These are phyloP conservation scores for Megacollybia platyphylla DNA, from an alignment of 1,284 basidiomycete species.

Conservation along the genomic window DNA sequence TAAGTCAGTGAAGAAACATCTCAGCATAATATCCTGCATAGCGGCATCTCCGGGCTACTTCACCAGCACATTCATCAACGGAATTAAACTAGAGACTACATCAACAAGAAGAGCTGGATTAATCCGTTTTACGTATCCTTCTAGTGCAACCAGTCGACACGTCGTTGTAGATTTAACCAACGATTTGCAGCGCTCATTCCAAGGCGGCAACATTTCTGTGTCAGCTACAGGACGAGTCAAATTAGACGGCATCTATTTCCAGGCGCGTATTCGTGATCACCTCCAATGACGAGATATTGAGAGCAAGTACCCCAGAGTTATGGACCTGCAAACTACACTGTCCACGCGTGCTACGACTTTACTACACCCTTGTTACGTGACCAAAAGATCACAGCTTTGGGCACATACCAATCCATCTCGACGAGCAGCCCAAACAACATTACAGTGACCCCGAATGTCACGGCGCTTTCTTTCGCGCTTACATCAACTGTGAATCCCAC, in stretches of 20 bases:
- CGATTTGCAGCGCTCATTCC: slow-evolving; percentile 33
- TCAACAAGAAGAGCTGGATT: slow-evolving; percentile 31
- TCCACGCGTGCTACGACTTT: slow-evolving; percentile 35
- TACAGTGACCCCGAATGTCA: slow-evolving; percentile 17
- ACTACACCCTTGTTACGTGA: slow-evolving; percentile 11
- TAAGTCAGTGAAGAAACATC: neutral
- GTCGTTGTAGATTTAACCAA: slow-evolving; percentile 33
- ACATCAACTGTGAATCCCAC: slow-evolving; percentile 19
- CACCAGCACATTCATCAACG: slow-evolving; percentile 30
- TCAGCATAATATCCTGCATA: slow-evolving; percentile 8
- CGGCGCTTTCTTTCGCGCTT: slow-evolving; percentile 22
- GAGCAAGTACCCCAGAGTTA: slow-evolving; percentile 21
- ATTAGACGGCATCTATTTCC: slow-evolving; percentile 28
- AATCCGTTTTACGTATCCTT: slow-evolving; percentile 28
- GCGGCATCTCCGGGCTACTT: slow-evolving; percentile 34
- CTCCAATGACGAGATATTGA: neutral
- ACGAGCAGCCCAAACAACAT: slow-evolving; percentile 19
- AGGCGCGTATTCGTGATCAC: slow-evolving; percentile 13
- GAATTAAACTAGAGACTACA: slow-evolving; percentile 31
- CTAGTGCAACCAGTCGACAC: slow-evolving; percentile 13
- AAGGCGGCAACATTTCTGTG: slow-evolving; percentile 27
- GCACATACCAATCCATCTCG: slow-evolving; percentile 25
- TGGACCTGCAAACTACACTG: slow-evolving; percentile 34
- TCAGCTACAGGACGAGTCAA: slow-evolving; percentile 19
- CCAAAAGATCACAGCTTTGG: slow-evolving; percentile 16